Conservation (phyloP, 495 filamentous ascomycete genomes). For the Penicillium taxi region DNA sequence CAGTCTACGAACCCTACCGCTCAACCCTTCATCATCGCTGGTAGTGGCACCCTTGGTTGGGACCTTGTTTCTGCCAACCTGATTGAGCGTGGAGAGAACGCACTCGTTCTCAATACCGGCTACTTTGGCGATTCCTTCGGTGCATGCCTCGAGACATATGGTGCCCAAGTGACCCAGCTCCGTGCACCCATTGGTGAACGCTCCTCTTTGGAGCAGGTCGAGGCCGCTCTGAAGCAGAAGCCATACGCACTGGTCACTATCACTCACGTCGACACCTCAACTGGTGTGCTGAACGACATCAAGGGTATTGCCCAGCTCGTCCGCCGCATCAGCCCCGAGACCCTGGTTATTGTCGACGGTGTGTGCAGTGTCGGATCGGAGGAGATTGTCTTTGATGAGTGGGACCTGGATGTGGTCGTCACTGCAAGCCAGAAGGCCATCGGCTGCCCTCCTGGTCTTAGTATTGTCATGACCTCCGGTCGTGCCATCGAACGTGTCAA, state of each 20-base stretch:
- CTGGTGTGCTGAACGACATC: conserved; percentile 86
- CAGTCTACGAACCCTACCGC: conserved; percentile 71
- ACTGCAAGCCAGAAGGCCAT: conserved; percentile 96
- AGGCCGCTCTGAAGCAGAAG: conserved; percentile 78
- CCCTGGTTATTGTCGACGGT: conserved; percentile 85
- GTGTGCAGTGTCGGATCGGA: conserved; percentile 96
- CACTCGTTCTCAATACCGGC: conserved; percentile 85
- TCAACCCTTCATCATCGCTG: conserved; percentile 88
- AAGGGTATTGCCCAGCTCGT: conserved; percentile 75
- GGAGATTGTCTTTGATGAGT: conserved; percentile 90
- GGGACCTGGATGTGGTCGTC: conserved; percentile 86
- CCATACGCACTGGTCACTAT: conserved; percentile 87
- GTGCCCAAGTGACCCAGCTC: conserved; percentile 78
- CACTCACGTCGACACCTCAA: conserved; percentile 96
- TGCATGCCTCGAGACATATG: conserved; percentile 84
- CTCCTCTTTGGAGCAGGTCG: conserved; percentile 78
- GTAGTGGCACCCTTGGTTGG: conserved; percentile 94
- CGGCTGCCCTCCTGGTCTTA: conserved; percentile 86
- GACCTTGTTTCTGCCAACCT: conserved; percentile 90
- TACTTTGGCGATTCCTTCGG: conserved; percentile 97
- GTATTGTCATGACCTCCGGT: conserved; percentile 85
- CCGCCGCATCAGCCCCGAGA: conserved; percentile 78
- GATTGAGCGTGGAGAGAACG: conserved; percentile 78
- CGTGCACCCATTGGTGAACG: conserved; percentile 83
- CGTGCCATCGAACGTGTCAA: conserved; percentile 79